Evolutionary conservation across 2,329 filamentous ascomycete species (phyloP).

Genomic region (Paraphaeosphaeria sporulosa): DNA sequence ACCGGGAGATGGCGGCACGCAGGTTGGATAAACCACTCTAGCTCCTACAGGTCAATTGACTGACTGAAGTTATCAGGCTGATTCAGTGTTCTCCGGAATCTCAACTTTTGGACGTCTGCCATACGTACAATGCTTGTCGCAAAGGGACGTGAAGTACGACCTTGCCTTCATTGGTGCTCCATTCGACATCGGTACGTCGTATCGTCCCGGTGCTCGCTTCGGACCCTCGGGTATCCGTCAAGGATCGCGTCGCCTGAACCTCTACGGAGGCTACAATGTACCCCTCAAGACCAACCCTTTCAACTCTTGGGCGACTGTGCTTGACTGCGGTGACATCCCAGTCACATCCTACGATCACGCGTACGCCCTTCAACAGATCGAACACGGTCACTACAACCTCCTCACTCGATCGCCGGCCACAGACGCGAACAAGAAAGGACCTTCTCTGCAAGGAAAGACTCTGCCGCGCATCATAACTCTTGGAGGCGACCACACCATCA

Average conservation of each 20-base stretch:
- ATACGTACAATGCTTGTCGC: conserved; percentile 79
- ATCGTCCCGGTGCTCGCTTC: conserved; percentile 83
- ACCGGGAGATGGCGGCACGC: conserved; percentile 83
- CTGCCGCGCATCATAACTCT: conserved; percentile 83
- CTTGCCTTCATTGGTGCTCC: conserved; percentile 87
- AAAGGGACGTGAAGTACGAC: conserved; percentile 75
- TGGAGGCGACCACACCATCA: conserved; percentile 69
- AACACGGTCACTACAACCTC: conserved; percentile 81
- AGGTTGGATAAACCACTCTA: conserved; percentile 59
- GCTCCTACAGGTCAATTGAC: conserved; percentile 2
- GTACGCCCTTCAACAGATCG: conserved; percentile 83
- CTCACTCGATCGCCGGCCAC: conserved; percentile 75
- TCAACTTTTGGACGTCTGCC: conserved; percentile 82
- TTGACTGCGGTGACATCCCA: conserved; percentile 86
- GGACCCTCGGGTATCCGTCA: conserved; percentile 86
- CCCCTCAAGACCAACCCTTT: conserved; percentile 82
- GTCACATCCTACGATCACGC: conserved; percentile 88
- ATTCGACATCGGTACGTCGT: conserved; percentile 87
- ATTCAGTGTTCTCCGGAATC: conserved; percentile 88
- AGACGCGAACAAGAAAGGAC: conserved; percentile 70
- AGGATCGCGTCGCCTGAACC: conserved; percentile 80
- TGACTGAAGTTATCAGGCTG: conserved; percentile 64
- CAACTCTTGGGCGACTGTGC: conserved; percentile 78
- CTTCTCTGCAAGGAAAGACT: conserved; percentile 76
- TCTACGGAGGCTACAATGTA: conserved; percentile 90